Evolutionary conservation across 441 rosid species (phyloP).

Genomic region (Jatropha podagrica): DNA sequence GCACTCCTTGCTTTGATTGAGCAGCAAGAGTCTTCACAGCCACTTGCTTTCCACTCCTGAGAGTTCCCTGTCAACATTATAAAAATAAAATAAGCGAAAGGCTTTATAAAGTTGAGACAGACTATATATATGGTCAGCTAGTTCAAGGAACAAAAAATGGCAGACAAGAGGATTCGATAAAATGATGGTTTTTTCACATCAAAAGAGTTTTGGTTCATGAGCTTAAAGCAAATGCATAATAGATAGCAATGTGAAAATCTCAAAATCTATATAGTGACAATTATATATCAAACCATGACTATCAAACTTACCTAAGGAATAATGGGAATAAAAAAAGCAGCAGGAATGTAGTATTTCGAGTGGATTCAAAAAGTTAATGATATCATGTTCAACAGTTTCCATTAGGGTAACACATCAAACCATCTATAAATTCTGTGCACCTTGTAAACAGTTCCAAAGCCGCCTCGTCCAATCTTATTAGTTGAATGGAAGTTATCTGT

Average conservation of each 20-base stretch:
- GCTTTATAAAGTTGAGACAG: neutral
- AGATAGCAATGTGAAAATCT: neutral
- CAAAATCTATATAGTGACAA: neutral
- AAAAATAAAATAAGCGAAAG: constrained; percentile 13
- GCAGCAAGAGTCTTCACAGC: constrained; percentile 87
- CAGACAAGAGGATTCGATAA: neutral
- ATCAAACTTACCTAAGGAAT: neutral
- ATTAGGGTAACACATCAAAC: constrained; percentile 8
- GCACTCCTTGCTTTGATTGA: constrained; percentile 80
- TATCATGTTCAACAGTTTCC: neutral
- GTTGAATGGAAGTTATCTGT: constrained; percentile 51
- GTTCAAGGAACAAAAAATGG: neutral
- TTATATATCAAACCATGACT: neutral
- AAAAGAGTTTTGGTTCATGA: constrained; percentile 2
- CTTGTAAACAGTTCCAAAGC: constrained; percentile 77
- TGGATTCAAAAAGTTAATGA: neutral
- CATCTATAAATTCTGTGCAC: constrained; percentile 30
- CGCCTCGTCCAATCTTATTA: constrained; percentile 66
- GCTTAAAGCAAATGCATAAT: constrained; percentile 5
- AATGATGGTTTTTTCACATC: constrained; percentile 13
- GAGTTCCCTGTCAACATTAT: constrained; percentile 53
- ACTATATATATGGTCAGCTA: neutral
- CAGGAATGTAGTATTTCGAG: neutral
- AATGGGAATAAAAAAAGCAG: neutral
- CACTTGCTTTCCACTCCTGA: constrained; percentile 58